phyloP scores from a whole-genome alignment of 768 basidiomycete genomes.

The Flagelloscypha sp. region DNA sequence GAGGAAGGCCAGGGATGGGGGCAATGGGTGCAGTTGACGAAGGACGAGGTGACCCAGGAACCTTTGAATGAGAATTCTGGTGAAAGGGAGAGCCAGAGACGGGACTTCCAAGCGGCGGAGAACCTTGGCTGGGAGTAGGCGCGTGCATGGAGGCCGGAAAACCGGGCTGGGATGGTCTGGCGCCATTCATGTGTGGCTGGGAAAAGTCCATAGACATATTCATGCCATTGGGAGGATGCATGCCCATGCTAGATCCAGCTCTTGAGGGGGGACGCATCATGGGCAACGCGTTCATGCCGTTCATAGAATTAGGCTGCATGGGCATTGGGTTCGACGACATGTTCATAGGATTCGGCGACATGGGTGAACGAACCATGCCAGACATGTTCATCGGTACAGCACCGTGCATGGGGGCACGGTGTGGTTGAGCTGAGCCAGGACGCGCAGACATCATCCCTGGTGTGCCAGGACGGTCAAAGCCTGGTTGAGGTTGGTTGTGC shows the following conservation, averaged over 20 bases:
- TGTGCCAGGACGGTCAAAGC: not conserved
- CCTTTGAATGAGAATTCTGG: no score
- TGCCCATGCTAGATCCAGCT: not conserved
- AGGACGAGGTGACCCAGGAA: not conserved
- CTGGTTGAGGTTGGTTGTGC: not conserved
- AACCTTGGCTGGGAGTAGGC: not conserved
- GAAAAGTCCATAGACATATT: not conserved
- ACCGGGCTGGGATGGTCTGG: no score
- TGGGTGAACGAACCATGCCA: not conserved
- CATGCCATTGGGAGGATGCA: not conserved
- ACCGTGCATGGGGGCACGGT: not conserved
- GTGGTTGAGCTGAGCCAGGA: not conserved
- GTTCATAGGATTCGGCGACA: no score
- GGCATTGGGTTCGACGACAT: no score
- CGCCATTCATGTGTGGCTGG: not conserved
- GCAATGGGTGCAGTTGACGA: not conserved
- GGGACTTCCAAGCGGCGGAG: conserved; percentile 1
- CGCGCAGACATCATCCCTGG: not conserved
- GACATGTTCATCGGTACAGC: not conserved
- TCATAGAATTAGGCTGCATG: no score
- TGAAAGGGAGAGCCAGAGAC: no score
- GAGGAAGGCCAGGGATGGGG: not conserved
- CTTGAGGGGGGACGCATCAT: not conserved
- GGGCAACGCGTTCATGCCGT: not conserved
- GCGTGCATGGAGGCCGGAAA: no score